Base-by-base conservation (phyloP, 495 filamentous ascomycete genomes). In the Tuber aestivum region DNA sequence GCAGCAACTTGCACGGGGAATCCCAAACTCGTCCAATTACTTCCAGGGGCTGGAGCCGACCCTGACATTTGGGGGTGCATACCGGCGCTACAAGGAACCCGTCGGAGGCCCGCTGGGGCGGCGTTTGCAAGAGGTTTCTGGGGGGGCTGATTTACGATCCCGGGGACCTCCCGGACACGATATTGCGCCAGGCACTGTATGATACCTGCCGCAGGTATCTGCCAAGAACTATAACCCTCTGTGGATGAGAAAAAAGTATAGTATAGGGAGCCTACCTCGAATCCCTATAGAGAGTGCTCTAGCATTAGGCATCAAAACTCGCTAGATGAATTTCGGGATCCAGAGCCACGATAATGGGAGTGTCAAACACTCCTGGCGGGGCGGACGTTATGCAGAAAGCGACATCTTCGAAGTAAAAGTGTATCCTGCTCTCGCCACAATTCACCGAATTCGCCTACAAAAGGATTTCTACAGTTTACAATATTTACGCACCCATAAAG, bases 1-100 rank as follows among this genome's bases (percentile, higher is more conserved):
- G 74, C 73, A 69, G 76, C 70, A 38, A 32, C 56, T 69, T 72
- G 35, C 23, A 70, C 50, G 6, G 56, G 70, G 7, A 44, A 72
- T 38, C 14, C 70, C 12, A 50, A 37, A 5, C 56, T 75, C 6
- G n/a, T 74, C 37, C 35, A 71, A 72, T 45, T 78, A 21, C 20
- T 78, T 21, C 70, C 75, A 21, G 73, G 56, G 20, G 37, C 37
- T 6, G 70, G 76, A 61, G 61, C 76, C 44, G 41, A 72, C 37
- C 73, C 73, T n/a, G 38, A 75, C 38, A 44, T 71, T 32, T 68
- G 41, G 75, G 2, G 75, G 38, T 38, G 65, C 20, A 2, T 9
- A 76, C 38, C 50, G 14, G n/a, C n/a, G n/a, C n/a, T n/a, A n/a
- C n/a, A n/a, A n/a, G n/a, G n/a, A n/a, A n/a, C n/a, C n/a, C n/a